Percentiles rank a stretch among this genome's conserved stretches.
These are phyloP conservation scores for Botrytis tulipae DNA, from an alignment of 2,329 filamentous ascomycete species.

Conservation along the genomic window DNA sequence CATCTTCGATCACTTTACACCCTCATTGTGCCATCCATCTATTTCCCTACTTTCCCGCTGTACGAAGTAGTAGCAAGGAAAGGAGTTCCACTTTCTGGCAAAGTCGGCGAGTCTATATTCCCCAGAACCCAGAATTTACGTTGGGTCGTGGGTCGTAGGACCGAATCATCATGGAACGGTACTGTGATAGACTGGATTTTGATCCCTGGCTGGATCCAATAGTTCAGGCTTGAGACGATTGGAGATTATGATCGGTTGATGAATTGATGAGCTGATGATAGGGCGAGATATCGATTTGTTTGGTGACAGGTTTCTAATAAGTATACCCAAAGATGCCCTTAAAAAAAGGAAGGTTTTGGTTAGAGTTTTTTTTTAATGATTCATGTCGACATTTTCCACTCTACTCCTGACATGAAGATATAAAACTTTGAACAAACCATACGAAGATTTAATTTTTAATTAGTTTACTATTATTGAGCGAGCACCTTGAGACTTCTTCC, in stretches of 20 bases:
- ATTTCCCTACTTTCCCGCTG: constrained; percentile 1
- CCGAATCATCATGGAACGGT: constrained; percentile 4
- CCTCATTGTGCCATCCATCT: background rate
- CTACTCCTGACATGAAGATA: background rate
- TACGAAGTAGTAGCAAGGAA: constrained; percentile 3
- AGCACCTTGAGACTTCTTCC: background rate
- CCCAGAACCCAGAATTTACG: constrained; percentile 14
- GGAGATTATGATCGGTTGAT: constrained; percentile 1
- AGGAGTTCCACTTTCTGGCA: background rate
- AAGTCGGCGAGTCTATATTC: constrained; percentile 9
- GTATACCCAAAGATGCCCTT: constrained; percentile 1
- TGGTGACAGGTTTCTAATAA: background rate
- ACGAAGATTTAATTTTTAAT: background rate
- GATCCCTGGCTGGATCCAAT: constrained; percentile 4
- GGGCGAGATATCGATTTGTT: background rate
- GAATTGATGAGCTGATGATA: constrained; percentile 1
- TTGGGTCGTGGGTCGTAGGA: constrained; percentile 14
- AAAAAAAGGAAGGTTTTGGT: constrained; percentile 3
- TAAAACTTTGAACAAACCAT: background rate
- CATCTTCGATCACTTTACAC: constrained; percentile 15
- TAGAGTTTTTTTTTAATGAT: background rate
- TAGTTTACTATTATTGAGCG: background rate
- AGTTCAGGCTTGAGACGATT: constrained; percentile 4
- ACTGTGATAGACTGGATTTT: background rate
- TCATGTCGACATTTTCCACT: background rate